Base-by-base conservation (phyloP, 2,329 filamentous ascomycete genomes). In the Apiospora marii region DNA sequence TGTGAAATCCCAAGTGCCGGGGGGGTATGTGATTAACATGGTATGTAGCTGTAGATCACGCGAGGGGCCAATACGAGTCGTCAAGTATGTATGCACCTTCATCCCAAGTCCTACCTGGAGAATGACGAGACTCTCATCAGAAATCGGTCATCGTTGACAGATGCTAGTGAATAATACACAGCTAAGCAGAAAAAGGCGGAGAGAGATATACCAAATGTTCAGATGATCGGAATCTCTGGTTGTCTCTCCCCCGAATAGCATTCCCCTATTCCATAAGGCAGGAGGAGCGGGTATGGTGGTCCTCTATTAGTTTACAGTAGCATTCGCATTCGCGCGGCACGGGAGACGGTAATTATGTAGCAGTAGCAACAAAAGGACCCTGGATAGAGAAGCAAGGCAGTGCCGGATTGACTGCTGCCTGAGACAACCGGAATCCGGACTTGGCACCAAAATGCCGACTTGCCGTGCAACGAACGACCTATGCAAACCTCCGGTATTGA, bases 371-470 rank as follows among this genome's bases (percentile, higher is more conserved):
- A 41, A 41, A 37, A 22, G 53, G 30, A 64, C 30, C 53, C 53
- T 64, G 19, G 30, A 64, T 14, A 58, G 51, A 58, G 51, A 37
- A 61, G 30, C 53, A 64, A 64, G 53, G 53, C 58, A 64, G 58
- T 64, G 58, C 58, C 41, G 19, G 58, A 41, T n/a, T 41, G 19
- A 64, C 19, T 64, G 49, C 49, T 24, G 58, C 58, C 58, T 64
- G 58, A 41, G 58, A 64, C 58, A 37, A 22, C 53, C 58, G 58
- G 34, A 64, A 64, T 41, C 34, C 58, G 34, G 58, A 41, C 58
- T 41, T 64, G 58, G 34, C 58, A n/a, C 34, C 34, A n/a, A n/a
- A 24, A 1, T 64, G 58, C 58, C 58, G 58, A 41, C 58, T 41
- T 64, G 58, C 58, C 34, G 58, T 64, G 19, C 10, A 5, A 64